A percentile compares a stretch with the other conserved stretches of the same genome.
Evolutionary conservation across 306 rosid genomes (phyloP).

Genomic region (Inga laurina): DNA sequence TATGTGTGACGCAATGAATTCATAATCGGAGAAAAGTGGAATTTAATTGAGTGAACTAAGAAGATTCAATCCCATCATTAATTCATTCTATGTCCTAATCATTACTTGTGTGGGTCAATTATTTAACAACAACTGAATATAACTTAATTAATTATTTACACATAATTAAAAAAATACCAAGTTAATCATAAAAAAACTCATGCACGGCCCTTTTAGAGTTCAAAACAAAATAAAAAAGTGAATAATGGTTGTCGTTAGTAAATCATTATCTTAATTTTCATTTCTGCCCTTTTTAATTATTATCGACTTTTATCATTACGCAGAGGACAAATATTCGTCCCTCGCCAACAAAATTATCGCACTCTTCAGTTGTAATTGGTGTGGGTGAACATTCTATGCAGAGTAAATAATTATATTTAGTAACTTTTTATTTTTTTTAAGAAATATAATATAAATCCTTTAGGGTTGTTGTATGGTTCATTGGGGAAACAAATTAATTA

Average conservation of each 20-base stretch:
- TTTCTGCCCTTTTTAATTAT: not conserved
- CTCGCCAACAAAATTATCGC: conserved; percentile 8
- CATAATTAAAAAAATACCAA: not conserved
- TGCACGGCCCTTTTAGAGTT: not conserved
- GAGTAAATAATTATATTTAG: not conserved
- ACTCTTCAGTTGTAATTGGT: not conserved
- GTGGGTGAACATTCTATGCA: not conserved
- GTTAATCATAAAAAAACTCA: not conserved
- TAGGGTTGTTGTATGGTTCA: not conserved
- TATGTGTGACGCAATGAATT: not conserved
- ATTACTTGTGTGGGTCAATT: not conserved
- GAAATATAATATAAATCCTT: not conserved
- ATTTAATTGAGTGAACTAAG: not conserved
- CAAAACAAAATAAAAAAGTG: not conserved
- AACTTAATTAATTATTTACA: not conserved
- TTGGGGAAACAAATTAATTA: not conserved
- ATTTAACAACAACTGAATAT: not conserved
- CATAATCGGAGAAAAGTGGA: not conserved
- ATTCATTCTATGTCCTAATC: conserved; percentile 13
- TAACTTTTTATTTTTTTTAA: not conserved
- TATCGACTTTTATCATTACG: conserved; percentile 16
- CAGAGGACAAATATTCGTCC: conserved; percentile 21
- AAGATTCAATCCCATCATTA: not conserved
- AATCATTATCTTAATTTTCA: not conserved
- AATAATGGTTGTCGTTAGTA: not conserved